Percentiles rank a stretch among this genome's conserved stretches.
These are phyloP conservation scores for Mycena metata DNA, from an alignment of 768 basidiomycete species.

Conservation along the genomic window DNA sequence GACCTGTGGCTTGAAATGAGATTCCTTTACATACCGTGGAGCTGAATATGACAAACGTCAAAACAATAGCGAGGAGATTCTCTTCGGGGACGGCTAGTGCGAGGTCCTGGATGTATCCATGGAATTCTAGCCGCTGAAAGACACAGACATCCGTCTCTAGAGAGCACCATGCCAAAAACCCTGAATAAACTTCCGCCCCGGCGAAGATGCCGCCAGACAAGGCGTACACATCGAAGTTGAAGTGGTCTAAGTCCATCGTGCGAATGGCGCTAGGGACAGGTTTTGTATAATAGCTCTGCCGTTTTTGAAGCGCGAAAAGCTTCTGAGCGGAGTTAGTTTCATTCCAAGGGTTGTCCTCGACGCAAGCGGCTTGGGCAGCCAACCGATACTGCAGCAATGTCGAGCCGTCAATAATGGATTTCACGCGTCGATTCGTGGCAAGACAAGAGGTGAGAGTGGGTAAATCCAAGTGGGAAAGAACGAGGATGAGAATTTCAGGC, in stretches of 20 bases:
- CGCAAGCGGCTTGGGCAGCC: constrained; percentile 10
- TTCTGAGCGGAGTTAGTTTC: background rate
- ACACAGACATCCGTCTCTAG: background rate
- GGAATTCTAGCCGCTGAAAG: constrained; percentile 2
- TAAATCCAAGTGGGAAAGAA: no score
- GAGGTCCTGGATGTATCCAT: constrained; percentile 6
- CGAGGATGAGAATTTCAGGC: no score
- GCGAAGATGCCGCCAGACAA: background rate
- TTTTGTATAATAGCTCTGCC: background rate
- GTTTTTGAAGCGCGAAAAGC: background rate
- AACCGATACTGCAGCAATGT: constrained; percentile 13
- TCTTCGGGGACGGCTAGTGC: constrained; percentile 6
- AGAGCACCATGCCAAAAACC: background rate
- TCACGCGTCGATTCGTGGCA: no score
- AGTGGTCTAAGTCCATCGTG: background rate
- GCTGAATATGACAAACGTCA: background rate
- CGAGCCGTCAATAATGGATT: constrained; percentile 9
- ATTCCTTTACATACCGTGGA: background rate
- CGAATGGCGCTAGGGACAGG: background rate
- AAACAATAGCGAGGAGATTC: constrained; percentile 2
- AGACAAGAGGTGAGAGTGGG: no score
- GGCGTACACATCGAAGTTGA: background rate
- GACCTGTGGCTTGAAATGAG: background rate
- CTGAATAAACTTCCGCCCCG: background rate
- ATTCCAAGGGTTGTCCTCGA: constrained; percentile 11